Conservation (phyloP, 345 rosid species). For the Populus deltoides region DNA sequence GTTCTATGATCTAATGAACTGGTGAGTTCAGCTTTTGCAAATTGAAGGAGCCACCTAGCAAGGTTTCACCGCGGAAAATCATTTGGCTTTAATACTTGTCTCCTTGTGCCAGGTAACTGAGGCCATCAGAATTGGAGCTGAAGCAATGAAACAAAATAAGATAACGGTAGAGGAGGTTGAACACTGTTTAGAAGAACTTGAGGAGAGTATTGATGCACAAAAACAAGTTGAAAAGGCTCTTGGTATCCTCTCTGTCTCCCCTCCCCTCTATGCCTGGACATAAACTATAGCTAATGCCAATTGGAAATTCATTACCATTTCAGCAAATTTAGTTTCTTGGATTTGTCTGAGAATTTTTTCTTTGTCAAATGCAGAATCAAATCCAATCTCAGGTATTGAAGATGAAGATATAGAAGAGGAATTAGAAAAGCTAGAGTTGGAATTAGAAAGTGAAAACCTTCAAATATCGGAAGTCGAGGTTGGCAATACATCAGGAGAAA, state of each 20-base stretch:
- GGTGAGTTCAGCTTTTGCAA: not conserved
- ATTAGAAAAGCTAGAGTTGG: slow-evolving; percentile 61
- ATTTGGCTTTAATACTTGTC: not conserved
- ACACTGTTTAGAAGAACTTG: slow-evolving; percentile 65
- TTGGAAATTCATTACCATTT: not conserved
- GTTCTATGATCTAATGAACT: not conserved
- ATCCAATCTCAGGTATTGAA: slow-evolving; percentile 45
- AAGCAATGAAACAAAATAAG: slow-evolving; percentile 59
- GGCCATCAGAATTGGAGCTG: slow-evolving; percentile 79
- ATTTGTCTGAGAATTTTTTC: slow-evolving; percentile 8
- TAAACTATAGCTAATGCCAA: not conserved
- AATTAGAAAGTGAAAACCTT: slow-evolving; percentile 44
- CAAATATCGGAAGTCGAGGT: slow-evolving; percentile 1
- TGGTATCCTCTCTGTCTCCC: slow-evolving; percentile 37
- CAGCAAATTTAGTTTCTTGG: not conserved
- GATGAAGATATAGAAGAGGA: slow-evolving; percentile 79
- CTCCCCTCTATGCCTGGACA: not conserved
- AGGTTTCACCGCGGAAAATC: not conserved
- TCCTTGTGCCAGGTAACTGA: slow-evolving; percentile 60
- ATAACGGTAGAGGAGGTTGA: slow-evolving; percentile 77
- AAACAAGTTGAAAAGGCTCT: slow-evolving; percentile 66
- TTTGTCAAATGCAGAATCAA: slow-evolving; percentile 42
- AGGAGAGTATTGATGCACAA: slow-evolving; percentile 63
- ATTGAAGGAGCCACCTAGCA: not conserved
- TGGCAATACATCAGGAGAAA: slow-evolving; percentile 16